A percentile compares a stretch with the other conserved stretches of the same genome.
Conservation (phyloP, 2,329 filamentous ascomycete species). For the Chalaropsis ovoidea region DNA sequence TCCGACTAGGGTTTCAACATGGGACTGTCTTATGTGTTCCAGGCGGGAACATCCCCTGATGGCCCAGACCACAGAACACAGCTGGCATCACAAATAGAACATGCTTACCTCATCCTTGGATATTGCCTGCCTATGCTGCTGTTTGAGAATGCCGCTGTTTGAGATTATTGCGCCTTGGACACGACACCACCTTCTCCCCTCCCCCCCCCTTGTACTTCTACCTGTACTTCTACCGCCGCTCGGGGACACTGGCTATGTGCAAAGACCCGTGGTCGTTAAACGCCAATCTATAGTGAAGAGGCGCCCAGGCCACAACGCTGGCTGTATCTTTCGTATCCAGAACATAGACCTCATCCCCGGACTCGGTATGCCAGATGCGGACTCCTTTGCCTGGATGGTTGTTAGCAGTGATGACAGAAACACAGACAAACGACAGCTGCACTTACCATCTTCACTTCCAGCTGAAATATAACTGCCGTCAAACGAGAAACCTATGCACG, state of each 20-base stretch:
- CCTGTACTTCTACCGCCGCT: slow-evolving; percentile 15
- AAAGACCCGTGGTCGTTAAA: slow-evolving; percentile 60
- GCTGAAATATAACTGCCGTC: slow-evolving; percentile 66
- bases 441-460: slow-evolving; percentile 59
- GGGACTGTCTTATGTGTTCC: neutral
- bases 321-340: slow-evolving; percentile 57
- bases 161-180: too few relatives aligned
- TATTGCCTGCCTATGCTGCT: too few relatives aligned
- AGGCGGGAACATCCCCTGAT: too few relatives aligned
- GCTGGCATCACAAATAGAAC: too few relatives aligned
- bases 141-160: too few relatives aligned
- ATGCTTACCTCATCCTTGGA: too few relatives aligned
- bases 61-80: too few relatives aligned
- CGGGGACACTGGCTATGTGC: slow-evolving; percentile 45
- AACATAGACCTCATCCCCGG: slow-evolving; percentile 60
- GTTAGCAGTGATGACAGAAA: neutral
- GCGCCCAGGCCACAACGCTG: slow-evolving; percentile 65
- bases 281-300: slow-evolving; percentile 61
- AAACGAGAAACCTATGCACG: slow-evolving; percentile 57
- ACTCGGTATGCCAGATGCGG: slow-evolving; percentile 62
- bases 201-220: neutral
- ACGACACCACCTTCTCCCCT: neutral
- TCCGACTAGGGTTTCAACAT: neutral
- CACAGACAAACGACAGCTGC: neutral
- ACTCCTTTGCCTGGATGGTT: slow-evolving; percentile 35